Evolutionary conservation across 2,329 filamentous ascomycete species (phyloP), one percentile per base, ranked within the genome.

Genomic region (Stemphylium lycopersici): DNA sequence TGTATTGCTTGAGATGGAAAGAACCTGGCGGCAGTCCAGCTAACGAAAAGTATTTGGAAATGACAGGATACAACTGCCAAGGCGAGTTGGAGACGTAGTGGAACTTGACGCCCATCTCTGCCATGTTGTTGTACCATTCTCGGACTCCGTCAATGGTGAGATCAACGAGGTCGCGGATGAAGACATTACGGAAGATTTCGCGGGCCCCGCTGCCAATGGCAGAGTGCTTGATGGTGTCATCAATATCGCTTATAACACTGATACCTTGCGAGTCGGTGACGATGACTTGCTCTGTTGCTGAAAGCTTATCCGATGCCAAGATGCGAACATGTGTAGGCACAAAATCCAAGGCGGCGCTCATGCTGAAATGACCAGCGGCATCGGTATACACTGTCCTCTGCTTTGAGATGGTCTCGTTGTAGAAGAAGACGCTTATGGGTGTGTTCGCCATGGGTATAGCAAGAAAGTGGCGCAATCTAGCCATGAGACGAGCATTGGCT

Each of bases 11-110:
- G 62, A 99, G 76, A 71, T 99, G 96, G 62, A 98, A 90, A 0
- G 93, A 97, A 0, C 95, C 96, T 0, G 85, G 85, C 0, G 95
- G 95, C 1, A 99, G 79, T 1, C 90, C 90, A 6, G 90, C 90
- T 36, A 89, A 77, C 61, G 87, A 86, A 73, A 98, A 96, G 72
- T 90, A 99, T 48, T 85, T 91, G 4, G 90, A 89, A 10, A 99
- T 79, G 2, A 98, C 86, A 0, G 95, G 95, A 66, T 91, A 99
- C 6, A 99, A 83, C 73, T 99, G 96, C 96, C 96, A 99, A 0
- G 95, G 95, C 45, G 93, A 96, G 76, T 99, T 99, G n/a, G 95
- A 99, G 61, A 96, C 96, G 74, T 99, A 99, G 72, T 99, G 96
- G 47, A 99, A 84, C 65, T 87, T 86, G 20, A 98, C 93, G 15